Conservation (phyloP, 1,139 yeast genomes). For the Nakaseomyces kungkrabaensis region DNA sequence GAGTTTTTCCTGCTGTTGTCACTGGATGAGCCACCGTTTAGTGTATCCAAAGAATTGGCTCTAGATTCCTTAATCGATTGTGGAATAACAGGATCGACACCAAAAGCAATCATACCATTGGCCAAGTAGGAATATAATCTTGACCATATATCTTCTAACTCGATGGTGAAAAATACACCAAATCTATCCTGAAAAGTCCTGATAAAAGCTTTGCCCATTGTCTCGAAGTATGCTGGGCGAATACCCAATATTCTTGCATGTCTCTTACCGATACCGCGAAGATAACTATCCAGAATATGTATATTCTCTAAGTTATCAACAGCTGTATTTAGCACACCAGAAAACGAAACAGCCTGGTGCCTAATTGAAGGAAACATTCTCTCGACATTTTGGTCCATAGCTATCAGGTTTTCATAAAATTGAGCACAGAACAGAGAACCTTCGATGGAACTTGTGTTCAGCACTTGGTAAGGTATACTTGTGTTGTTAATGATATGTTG, state of each 20-base stretch:
- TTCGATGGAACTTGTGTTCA: conserved; percentile 32
- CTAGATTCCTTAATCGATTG: neutral
- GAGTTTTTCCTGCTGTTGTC: neutral
- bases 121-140: conserved; percentile 47
- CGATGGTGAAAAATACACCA: conserved; percentile 39
- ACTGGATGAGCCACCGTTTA: neutral
- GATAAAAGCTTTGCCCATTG: conserved; percentile 71
- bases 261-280: conserved; percentile 58
- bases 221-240: conserved; percentile 60
- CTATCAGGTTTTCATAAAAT: conserved; percentile 44
- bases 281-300: conserved; percentile 46
- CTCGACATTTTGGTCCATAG: conserved; percentile 45
- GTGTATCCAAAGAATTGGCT: neutral
- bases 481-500: conserved; percentile 1
- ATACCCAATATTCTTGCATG: conserved; percentile 70
- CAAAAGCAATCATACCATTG: conserved; percentile 53
- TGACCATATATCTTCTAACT: conserved; percentile 60
- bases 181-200: conserved; percentile 66
- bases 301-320: conserved; percentile 38
- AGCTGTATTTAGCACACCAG: conserved; percentile 65
- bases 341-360: conserved; percentile 69
- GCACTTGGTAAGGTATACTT: conserved; percentile 38
- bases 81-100: conserved; percentile 43
- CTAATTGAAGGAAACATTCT: conserved; percentile 52
- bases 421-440: conserved; percentile 12